Evolutionary conservation across 257 asterid genomes (phyloP), one percentile per base, ranked within the genome.

Genomic region (Forsythia viridissima): DNA sequence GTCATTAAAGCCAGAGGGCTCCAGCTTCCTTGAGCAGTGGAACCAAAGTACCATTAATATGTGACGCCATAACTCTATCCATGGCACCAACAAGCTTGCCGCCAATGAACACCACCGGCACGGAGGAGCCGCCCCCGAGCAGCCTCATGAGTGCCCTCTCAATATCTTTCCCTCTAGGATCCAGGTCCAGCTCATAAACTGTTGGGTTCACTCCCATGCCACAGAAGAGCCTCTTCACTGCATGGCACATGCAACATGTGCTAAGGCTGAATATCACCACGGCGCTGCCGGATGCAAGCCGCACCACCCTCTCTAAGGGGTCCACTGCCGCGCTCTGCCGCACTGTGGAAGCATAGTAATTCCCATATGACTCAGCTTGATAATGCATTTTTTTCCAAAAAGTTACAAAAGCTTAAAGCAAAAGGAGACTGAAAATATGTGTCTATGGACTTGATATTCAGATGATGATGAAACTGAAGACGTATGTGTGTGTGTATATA

Each of bases 191-290:
- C 79, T 87, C 90, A 39, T 84, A 80, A 12, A 82, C 89, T 0
- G 79, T 76, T 0, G 87, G 86, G 75, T 78, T 80, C 38, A 87
- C 90, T 0, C 90, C 90, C 79, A 87, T 79, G 12, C 86, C 86
- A 44, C 86, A 78, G 13, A 87, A 87, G 1, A 87, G 79, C 84
- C 80, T 74, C 82, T 87, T 87, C n/a, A 87, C 83, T 0, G 90
- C 90, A 77, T 87, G 90, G 80, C 90, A 83, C 90, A 87, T 87
- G 68, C 90, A 87, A 63, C 90, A 87, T 1, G 80, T 69, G 66
- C 89, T 87, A 1, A 67, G 16, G 81, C 90, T 87, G 51, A 87
- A 85, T 73, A 87, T 82, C 74, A 87, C 89, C 77, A 87, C 88
- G 21, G 90, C 87, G 39, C 85, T 82, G 8, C 83, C 80, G 0